A percentile compares a stretch with the other conserved stretches of the same genome.
Evolutionary conservation across 148 eudicot genomes (phyloP).

Genomic region (Amaranthus palmeri): DNA sequence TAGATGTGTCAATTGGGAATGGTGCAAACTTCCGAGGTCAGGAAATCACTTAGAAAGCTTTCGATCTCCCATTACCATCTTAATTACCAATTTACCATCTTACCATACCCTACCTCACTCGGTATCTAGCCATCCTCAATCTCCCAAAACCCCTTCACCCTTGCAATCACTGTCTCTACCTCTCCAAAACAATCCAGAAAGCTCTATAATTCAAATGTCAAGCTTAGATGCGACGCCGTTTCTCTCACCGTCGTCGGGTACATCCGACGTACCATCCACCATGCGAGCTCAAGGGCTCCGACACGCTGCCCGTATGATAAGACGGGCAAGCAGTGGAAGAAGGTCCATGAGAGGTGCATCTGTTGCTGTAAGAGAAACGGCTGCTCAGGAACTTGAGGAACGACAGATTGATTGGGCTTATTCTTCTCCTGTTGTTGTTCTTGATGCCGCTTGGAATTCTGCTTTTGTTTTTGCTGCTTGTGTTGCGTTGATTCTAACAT

Average conservation of each 20-base stretch:
- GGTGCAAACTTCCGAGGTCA: no score
- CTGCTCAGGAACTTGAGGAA: constrained; percentile 65
- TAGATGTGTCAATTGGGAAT: no score
- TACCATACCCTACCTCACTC: no score
- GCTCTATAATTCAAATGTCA: neutral
- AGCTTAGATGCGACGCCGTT: constrained; percentile 31
- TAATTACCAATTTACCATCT: no score
- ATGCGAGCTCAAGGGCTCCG: constrained; percentile 40
- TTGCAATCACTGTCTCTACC: no score
- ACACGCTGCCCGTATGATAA: constrained; percentile 58
- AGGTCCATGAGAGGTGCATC: constrained; percentile 51
- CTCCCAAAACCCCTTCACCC: no score
- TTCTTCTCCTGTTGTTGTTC: constrained; percentile 52
- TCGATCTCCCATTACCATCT: no score
- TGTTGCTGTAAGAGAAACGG: constrained; percentile 59
- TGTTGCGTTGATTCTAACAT: constrained; percentile 29
- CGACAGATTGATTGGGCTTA: constrained; percentile 73
- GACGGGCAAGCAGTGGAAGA: constrained; percentile 47
- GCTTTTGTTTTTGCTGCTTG: constrained; percentile 40
- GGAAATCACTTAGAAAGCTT: no score
- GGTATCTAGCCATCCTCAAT: no score
- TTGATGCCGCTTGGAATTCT: constrained; percentile 61
- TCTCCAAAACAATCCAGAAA: neutral
- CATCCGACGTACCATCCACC: constrained; percentile 12
- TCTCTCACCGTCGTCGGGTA: constrained; percentile 12